Evolutionary conservation across 495 filamentous ascomycete species (phyloP).

Genomic region (Evansstolkia leycettana): DNA sequence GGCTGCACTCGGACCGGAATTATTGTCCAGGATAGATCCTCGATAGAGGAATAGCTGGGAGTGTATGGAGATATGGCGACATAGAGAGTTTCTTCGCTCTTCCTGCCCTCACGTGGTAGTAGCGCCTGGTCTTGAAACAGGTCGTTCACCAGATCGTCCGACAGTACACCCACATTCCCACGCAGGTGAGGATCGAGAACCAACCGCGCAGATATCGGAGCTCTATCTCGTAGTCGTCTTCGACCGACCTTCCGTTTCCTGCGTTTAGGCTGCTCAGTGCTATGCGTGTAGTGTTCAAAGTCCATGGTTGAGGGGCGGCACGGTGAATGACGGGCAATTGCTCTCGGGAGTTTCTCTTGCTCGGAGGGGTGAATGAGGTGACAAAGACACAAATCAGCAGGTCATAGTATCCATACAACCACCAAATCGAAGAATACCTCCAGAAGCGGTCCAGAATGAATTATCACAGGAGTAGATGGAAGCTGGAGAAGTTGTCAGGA

Average conservation of each 20-base stretch:
- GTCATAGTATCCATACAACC: no score
- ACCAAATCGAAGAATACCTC: no score
- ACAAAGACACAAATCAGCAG: no score
- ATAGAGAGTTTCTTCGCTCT: conserved; percentile 34
- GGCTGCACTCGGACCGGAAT: conserved; percentile 60
- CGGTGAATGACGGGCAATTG: no score
- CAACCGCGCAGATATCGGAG: conserved; percentile 50
- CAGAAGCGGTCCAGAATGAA: no score
- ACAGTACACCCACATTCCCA: conserved; percentile 78
- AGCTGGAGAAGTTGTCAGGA: no score
- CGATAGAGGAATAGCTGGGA: conserved; percentile 44
- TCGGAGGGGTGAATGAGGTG: no score
- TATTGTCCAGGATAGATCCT: conserved; percentile 67
- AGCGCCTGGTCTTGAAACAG: conserved; percentile 51
- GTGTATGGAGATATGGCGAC: conserved; percentile 76
- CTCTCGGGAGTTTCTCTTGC: no score
- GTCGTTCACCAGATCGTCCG: conserved; percentile 72
- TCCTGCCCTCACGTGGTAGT: conserved; percentile 20
- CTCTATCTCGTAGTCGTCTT: conserved; percentile 38
- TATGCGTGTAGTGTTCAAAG: conserved; percentile 21
- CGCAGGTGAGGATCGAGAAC: conserved; percentile 69
- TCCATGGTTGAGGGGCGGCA: conserved; percentile 17
- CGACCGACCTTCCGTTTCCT: conserved; percentile 20
- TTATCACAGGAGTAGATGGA: no score
- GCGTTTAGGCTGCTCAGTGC: conserved; percentile 30